Evolutionary conservation across 495 filamentous ascomycete species (phyloP).

Genomic region (Penicillium cinerascens): DNA sequence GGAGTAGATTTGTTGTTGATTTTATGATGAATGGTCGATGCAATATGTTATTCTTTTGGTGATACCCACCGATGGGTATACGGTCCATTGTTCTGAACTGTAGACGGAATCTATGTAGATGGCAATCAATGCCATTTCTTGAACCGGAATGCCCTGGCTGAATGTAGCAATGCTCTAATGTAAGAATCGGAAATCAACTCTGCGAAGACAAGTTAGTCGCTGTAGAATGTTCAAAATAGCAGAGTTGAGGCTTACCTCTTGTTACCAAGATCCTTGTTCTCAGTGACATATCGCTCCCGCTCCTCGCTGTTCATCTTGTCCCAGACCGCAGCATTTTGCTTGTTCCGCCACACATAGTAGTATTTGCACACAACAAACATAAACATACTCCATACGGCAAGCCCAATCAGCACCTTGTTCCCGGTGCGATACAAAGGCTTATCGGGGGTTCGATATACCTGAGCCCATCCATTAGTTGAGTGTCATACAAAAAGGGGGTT

Average conservation of each 20-base stretch:
- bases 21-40: background rate
- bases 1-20: constrained; percentile 41
- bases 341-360: constrained; percentile 64
- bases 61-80: background rate
- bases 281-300: constrained; percentile 57
- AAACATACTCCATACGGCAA: constrained; percentile 51
- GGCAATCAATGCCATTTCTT: background rate
- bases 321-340: constrained; percentile 49
- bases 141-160: background rate
- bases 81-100: background rate
- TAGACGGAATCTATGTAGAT: background rate
- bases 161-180: constrained; percentile 27
- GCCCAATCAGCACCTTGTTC: constrained; percentile 59
- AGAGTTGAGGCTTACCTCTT: constrained; percentile 48
- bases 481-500: background rate
- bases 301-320: constrained; percentile 59
- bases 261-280: constrained; percentile 65
- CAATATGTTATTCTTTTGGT: background rate
- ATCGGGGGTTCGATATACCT: constrained; percentile 64
- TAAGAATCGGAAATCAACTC: constrained; percentile 53
- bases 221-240: background rate
- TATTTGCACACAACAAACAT: constrained; percentile 55
- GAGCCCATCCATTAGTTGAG: constrained; percentile 1
- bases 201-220: constrained; percentile 14
- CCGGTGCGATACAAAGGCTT: constrained; percentile 63